Base-by-base conservation (phyloP, 495 filamentous ascomycete species). In the Penicillium coffeae region DNA sequence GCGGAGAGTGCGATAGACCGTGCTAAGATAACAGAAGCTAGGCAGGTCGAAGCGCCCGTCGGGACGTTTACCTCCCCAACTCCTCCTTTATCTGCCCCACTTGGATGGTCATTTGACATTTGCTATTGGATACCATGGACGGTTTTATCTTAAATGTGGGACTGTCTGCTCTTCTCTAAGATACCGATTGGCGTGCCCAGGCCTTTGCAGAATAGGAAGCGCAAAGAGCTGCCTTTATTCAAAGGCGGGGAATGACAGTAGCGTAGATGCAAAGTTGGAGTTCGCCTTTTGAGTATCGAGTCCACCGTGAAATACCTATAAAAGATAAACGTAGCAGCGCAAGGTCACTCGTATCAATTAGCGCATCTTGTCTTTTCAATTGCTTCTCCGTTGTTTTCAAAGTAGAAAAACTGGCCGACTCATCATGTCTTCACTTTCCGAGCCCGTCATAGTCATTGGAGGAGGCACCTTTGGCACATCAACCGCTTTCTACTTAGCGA, bases 391-490 rank as follows among this genome's bases (percentile, higher is more conserved):
- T 30, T 10, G 25, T 30, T 30, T 4, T 30, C 25, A 4, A 30
- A 30, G 25, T 5, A 30, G 25, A 30, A 30, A 30, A 30, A 10
- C 25, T 10, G 10, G 10, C 10, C n/a, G n/a, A n/a, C 25, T 30
- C 10, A 30, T 10, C 25, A 30, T 30, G 25, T 4, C 25, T 10
- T 10, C 25, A 30, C 25, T 30, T 10, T 5, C 25, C 10, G 25
- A 30, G 25, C 25, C 37, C 3, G 9, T 40, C 16, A 19, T 42
- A 18, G 12, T 42, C 14, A 9, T 70, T 19, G 73, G 75, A 16
- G 71, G 58, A 21, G 74, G 72, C 14, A 66, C 69, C 21, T 76
- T 71, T 40, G 73, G 73, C 15, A 58, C 74, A 13, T 75, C 72
- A 2, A 75, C 72, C 6, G 75, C 72, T 16, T 61, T 71, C 33